Evolutionary conservation across 2,329 filamentous ascomycete genomes (phyloP).

Genomic region (Cladosporium sp.): DNA sequence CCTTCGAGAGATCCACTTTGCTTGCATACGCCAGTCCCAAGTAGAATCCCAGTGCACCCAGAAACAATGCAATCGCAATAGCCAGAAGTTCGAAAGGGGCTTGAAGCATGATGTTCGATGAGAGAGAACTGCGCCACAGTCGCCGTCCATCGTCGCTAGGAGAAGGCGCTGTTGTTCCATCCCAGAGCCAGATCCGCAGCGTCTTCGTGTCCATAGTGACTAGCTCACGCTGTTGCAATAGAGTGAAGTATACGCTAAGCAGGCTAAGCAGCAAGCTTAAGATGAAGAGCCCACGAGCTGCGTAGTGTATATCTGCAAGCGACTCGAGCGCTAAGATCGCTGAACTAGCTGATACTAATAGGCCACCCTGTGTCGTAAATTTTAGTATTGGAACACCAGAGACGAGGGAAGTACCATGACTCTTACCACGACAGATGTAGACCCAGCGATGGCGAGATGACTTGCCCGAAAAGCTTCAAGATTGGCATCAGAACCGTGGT

Average conservation of each 20-base stretch:
- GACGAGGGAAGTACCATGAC: not conserved
- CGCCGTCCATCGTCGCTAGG: not conserved
- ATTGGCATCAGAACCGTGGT: constrained; percentile 11
- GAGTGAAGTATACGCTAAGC: constrained; percentile 17
- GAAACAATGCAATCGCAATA: constrained; percentile 14
- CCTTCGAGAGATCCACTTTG: constrained; percentile 9
- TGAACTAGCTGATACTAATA: not conserved
- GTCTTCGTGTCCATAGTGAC: constrained; percentile 6
- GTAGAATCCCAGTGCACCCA: constrained; percentile 12
- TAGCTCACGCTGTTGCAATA: constrained; percentile 14
- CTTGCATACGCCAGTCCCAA: constrained; percentile 14
- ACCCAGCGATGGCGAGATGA: constrained; percentile 9
- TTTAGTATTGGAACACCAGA: not conserved
- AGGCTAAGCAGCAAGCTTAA: constrained; percentile 16
- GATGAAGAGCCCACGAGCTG: constrained; percentile 16
- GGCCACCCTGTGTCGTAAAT: not conserved
- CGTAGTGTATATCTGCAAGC: constrained; percentile 14
- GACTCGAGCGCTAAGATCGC: constrained; percentile 9
- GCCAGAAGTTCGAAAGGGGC: constrained; percentile 15
- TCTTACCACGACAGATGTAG: constrained; percentile 15
- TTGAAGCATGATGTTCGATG: constrained; percentile 13
- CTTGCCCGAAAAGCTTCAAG: constrained; percentile 10
- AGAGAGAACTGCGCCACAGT: constrained; percentile 13
- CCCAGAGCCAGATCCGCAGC: constrained; percentile 15
- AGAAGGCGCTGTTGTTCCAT: not conserved